Conservation (phyloP, 495 filamentous ascomycete species). For the Trichoderma erinaceum region DNA sequence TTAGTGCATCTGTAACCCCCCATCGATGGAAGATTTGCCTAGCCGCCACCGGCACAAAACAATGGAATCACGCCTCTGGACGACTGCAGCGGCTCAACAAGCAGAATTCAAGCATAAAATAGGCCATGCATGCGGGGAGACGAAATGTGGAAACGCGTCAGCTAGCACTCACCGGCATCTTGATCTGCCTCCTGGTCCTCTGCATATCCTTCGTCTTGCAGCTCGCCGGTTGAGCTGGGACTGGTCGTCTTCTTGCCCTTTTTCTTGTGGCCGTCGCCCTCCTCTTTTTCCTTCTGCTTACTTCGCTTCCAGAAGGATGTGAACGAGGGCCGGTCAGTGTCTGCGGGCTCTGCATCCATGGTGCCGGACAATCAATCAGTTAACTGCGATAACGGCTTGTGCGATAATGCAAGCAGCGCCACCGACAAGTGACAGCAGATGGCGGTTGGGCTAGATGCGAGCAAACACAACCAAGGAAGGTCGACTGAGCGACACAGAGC, state of each 20-base stretch:
- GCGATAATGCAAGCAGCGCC: background rate
- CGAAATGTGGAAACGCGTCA: background rate
- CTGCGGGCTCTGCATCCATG: background rate
- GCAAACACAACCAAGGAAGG: background rate
- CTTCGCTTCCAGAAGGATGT: constrained; percentile 12
- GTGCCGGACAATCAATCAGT: background rate
- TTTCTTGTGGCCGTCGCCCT: background rate
- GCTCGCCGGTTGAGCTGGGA: background rate
- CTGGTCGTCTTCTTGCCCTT: constrained; percentile 3
- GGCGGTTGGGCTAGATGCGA: background rate
- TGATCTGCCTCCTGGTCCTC: background rate
- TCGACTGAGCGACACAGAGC: background rate
- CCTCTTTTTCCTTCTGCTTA: background rate
- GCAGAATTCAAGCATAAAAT: background rate
- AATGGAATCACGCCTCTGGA: background rate
- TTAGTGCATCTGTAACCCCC: background rate
- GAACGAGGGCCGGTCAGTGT: constrained; percentile 8
- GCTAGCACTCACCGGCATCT: constrained; percentile 2
- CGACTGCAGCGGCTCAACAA: background rate
- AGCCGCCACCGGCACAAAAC: background rate
- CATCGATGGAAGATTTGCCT: no score
- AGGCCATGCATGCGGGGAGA: background rate
- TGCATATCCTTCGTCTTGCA: background rate
- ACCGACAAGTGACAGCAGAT: background rate
- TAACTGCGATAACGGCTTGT: background rate